Evolutionary conservation across 768 basidiomycete genomes (phyloP).

Genomic region (Mycena crocata): DNA sequence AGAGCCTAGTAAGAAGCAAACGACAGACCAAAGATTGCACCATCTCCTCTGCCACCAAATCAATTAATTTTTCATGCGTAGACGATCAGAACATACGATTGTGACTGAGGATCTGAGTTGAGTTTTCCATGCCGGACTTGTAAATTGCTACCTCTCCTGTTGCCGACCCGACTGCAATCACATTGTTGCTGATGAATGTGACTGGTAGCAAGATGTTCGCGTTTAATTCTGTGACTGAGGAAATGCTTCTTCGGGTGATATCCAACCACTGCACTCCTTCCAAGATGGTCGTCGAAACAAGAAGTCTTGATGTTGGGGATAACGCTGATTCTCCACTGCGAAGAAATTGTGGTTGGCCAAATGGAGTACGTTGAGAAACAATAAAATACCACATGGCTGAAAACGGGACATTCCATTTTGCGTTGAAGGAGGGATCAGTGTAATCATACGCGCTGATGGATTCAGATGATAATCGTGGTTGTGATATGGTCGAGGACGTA

Average conservation of each 20-base stretch:
- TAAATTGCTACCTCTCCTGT: not conserved
- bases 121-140: not conserved
- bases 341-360: too few relatives aligned
- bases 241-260: not conserved
- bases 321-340: not conserved
- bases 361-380: too few relatives aligned
- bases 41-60: too few relatives aligned
- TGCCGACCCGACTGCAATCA: not conserved
- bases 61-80: too few relatives aligned
- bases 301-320: not conserved
- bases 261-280: not conserved
- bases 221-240: not conserved
- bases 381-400: not conserved
- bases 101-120: not conserved
- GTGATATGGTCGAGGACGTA: too few relatives aligned
- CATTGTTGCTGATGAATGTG: not conserved
- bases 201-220: not conserved
- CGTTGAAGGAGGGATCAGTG: too few relatives aligned
- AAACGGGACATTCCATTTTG: not conserved
- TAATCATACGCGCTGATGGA: too few relatives aligned
- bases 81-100: not conserved
- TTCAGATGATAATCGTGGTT: too few relatives aligned
- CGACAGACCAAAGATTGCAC: not conserved
- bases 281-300: not conserved
- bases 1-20: not conserved